Evolutionary conservation across 805 yeast species (phyloP).

Genomic region (Wickerhamomyces bovis): DNA sequence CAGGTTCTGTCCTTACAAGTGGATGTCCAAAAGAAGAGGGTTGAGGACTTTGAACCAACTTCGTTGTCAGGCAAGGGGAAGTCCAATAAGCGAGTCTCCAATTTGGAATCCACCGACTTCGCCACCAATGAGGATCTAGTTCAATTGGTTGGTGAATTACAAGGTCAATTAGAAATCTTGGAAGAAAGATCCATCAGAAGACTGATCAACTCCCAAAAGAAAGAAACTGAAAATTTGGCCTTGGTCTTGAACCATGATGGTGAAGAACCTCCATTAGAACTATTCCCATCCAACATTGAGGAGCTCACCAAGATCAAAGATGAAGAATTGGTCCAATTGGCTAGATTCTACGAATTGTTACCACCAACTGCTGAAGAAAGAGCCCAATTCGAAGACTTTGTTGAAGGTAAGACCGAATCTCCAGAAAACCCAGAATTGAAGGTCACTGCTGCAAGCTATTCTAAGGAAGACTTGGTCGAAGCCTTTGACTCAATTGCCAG

Average conservation of each 20-base stretch:
- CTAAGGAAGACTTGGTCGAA: conserved; percentile 45
- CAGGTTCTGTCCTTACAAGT: conserved; percentile 69
- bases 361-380: conserved; percentile 57
- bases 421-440: conserved; percentile 26
- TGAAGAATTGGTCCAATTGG: conserved; percentile 43
- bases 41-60: conserved; percentile 24
- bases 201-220: conserved; percentile 53
- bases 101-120: conserved; percentile 45
- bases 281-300: conserved; percentile 53
- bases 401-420: conserved; percentile 45
- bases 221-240: conserved; percentile 42
- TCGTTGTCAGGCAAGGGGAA: conserved; percentile 5
- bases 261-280: conserved; percentile 45
- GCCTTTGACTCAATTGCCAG: conserved; percentile 62
- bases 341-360: conserved; percentile 70
- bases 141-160: conserved; percentile 83
- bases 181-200: conserved; percentile 77
- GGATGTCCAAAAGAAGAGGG: conserved; percentile 38
- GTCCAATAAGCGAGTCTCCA: conserved; percentile 7
- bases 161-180: conserved; percentile 72
- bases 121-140: conserved; percentile 81
- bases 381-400: conserved; percentile 42
- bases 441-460: conserved; percentile 24
- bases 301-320: conserved; percentile 46
- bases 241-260: conserved; percentile 80